These are phyloP conservation scores for Fraxinus americana DNA, from an alignment of 257 asterid species.

Conservation along the genomic window DNA sequence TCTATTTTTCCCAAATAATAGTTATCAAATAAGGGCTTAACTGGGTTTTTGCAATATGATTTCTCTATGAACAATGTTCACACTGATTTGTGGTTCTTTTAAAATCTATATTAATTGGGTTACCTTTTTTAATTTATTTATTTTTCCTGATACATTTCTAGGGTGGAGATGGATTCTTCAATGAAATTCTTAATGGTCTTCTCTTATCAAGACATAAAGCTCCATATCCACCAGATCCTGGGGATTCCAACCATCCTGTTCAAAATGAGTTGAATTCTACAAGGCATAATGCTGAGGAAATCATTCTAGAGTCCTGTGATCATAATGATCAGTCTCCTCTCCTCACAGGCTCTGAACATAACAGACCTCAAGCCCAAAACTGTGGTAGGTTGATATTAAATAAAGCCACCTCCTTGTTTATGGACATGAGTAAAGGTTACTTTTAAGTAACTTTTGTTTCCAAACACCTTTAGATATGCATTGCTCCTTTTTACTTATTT, in stretches of 20 bases:
- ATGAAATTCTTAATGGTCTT: constrained; percentile 83
- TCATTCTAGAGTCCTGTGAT: constrained; percentile 46
- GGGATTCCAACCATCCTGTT: constrained; percentile 38
- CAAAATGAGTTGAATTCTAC: constrained; percentile 42
- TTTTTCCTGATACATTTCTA: constrained; percentile 31
- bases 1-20: too few species aligned
- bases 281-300: constrained; percentile 41
- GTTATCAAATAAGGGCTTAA: not conserved
- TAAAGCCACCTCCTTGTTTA: constrained; percentile 17
- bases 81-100: constrained; percentile 7
- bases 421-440: not conserved
- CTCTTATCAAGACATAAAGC: constrained; percentile 87
- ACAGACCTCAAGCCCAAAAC: constrained; percentile 39
- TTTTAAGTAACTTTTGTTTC: not conserved
- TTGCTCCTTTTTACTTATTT: not conserved
- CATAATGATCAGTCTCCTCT: constrained; percentile 61
- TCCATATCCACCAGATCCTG: constrained; percentile 76
- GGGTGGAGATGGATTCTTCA: constrained; percentile 99
- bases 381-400: constrained; percentile 48
- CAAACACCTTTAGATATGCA: not conserved
- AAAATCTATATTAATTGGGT: constrained; percentile 18
- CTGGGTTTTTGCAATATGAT: constrained; percentile 10
- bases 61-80: constrained; percentile 7
- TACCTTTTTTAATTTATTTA: constrained; percentile 1
- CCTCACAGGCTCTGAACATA: constrained; percentile 49